Evolutionary conservation across 257 asterid species (phyloP).

Genomic region (Solanum rostratum): DNA sequence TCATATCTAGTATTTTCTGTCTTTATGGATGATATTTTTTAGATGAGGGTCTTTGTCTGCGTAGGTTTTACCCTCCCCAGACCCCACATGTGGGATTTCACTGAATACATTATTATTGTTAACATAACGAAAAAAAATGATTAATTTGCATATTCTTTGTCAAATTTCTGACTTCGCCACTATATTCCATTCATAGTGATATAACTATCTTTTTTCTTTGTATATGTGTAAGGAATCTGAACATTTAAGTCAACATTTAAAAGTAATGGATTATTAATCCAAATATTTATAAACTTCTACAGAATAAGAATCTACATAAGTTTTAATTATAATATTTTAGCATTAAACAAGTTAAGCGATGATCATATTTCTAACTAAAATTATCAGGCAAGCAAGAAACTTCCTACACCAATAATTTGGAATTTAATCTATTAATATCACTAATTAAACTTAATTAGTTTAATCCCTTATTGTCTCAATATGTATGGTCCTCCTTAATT

Average conservation of each 20-base stretch:
- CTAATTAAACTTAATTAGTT: not conserved
- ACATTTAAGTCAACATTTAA: not conserved
- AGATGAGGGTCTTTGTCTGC: no score
- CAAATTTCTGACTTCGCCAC: not conserved
- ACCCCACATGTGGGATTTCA: no score
- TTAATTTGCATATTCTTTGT: no score
- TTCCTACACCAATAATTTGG: not conserved
- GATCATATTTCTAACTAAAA: not conserved
- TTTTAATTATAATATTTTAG: not conserved
- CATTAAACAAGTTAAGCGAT: not conserved
- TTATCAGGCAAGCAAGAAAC: not conserved
- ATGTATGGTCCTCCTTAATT: not conserved
- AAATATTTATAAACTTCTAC: not conserved
- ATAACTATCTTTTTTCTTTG: not conserved
- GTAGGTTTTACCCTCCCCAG: no score
- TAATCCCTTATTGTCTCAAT: not conserved
- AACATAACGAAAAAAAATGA: no score
- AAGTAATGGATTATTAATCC: not conserved
- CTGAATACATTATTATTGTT: no score
- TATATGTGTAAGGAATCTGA: not conserved
- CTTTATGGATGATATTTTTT: no score
- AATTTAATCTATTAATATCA: not conserved
- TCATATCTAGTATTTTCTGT: no score
- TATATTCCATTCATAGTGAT: not conserved
- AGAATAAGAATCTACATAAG: not conserved